Percentiles rank a stretch among this genome's conserved stretches.
Conservation (phyloP, 495 filamentous ascomycete genomes). For the Xanthoparmelia taractica region DNA sequence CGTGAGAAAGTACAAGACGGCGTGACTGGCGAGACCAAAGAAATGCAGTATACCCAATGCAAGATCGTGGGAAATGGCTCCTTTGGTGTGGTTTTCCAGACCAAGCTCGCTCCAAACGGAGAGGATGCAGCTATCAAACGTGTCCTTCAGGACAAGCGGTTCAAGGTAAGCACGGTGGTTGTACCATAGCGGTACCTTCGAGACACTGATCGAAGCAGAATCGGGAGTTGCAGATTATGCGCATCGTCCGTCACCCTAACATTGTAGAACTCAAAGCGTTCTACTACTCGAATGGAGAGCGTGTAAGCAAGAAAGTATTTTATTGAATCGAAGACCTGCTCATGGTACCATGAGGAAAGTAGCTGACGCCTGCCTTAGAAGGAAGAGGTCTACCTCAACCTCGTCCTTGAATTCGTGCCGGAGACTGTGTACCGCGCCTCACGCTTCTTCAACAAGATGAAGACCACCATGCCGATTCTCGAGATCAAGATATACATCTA, state of each 20-base stretch:
- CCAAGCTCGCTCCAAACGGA: constrained; percentile 90
- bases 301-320: constrained; percentile 52
- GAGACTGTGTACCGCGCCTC: constrained; percentile 99
- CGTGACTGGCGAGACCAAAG: constrained; percentile 86
- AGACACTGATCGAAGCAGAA: constrained; percentile 55
- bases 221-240: constrained; percentile 98
- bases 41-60: constrained; percentile 97
- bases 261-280: constrained; percentile 98
- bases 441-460: constrained; percentile 98
- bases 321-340: background rate
- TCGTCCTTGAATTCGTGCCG: constrained; percentile 96
- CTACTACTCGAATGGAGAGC: constrained; percentile 97
- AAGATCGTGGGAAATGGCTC: constrained; percentile 99
- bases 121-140: constrained; percentile 99
- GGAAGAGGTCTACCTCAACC: constrained; percentile 98
- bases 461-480: constrained; percentile 98
- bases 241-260: constrained; percentile 96
- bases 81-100: constrained; percentile 98
- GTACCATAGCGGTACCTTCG: constrained; percentile 18
- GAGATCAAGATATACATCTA: constrained; percentile 99
- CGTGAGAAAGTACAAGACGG: constrained; percentile 99
- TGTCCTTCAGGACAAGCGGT: constrained; percentile 96
- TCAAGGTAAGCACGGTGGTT: constrained; percentile 61
- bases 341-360: background rate
- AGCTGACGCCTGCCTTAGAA: constrained; percentile 51